Base-by-base conservation (phyloP, 1,284 basidiomycete genomes). In the Ceratobasidium sp. region DNA sequence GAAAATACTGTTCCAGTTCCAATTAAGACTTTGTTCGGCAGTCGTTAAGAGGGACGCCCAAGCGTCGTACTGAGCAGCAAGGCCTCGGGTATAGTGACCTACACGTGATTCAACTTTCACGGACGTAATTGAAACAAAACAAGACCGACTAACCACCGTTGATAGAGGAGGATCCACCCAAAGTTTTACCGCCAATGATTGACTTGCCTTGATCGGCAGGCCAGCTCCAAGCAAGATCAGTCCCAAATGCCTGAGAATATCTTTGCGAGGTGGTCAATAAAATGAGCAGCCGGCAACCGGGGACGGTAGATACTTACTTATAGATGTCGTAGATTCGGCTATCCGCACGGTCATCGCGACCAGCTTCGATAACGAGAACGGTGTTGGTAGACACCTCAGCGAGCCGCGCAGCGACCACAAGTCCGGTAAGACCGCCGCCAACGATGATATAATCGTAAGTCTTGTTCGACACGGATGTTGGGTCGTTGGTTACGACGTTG, bases 401-500 rank as follows among this genome's bases (percentile, higher is more conserved):
- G 29, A 93, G 84, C 3, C 91, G 85, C 17, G 85, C 83, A 1
- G 91, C 91, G 7, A 93, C 86, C 0, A 89, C 89, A 8, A 87
- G 84, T 2, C 91, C 91, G 0, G 87, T 85, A 2, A 91, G 82
- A 0, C 91, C 91, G 27, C 87, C 90, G 2, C 91, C 91, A 5
- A 90, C 86, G 65, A 92, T 85, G 77, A 92, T 88, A 79, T 92
- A 92, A 83, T 92, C 90, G 79, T 86, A 91, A 0, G 86, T 80
- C 76, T 82, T 77, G 44, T 73, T 63, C 27, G 65, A 44, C 7
- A 72, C 57, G 17, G 22, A 6, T 19, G 47, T 17, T 1, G 74
- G 67, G 29, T 75, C 53, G n/a, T 53, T 71, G 17, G 59, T 63
- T 9, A 75, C 74, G n/a, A 53, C 48, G 45, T 27, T 54, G 29